phyloP scores from a whole-genome alignment of 1,139 yeast species.

The Geotrichum aggregatum region DNA sequence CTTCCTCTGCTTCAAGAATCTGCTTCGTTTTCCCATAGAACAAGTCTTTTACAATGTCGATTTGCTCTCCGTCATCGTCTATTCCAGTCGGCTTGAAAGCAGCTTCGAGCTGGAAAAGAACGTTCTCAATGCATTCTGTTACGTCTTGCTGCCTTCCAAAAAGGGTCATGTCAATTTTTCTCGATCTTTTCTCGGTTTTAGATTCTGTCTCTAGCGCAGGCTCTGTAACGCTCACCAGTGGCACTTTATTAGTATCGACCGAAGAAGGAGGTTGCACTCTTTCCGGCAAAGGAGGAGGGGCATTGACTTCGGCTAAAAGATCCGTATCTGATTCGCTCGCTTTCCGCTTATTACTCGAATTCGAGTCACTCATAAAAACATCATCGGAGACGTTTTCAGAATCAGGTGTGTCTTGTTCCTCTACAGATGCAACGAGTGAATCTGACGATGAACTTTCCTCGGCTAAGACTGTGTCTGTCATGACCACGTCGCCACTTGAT shows the following conservation, averaged over 20 bases:
- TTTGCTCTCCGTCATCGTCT: slow-evolving; percentile 69
- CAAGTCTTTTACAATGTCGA: slow-evolving; percentile 68
- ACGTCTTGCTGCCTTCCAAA: slow-evolving; percentile 95
- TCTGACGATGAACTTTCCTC: neutral
- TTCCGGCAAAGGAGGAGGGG: slow-evolving; percentile 6
- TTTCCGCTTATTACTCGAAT: neutral
- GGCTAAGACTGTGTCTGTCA: neutral
- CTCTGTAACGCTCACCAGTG: neutral
- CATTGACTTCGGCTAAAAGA: neutral
- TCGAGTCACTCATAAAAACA: neutral
- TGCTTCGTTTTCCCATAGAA: slow-evolving; percentile 75
- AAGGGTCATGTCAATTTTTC: slow-evolving; percentile 29
- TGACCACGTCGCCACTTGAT: neutral
- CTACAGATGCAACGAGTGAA: slow-evolving; percentile 4
- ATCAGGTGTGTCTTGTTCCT: slow-evolving; percentile 12
- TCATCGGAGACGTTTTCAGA: slow-evolving; percentile 7
- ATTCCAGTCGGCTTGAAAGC: slow-evolving; percentile 70
- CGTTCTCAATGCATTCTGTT: slow-evolving; percentile 94
- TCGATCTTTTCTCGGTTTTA: slow-evolving; percentile 16
- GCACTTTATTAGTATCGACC: neutral
- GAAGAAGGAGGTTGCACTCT: neutral
- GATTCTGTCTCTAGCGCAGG: neutral
- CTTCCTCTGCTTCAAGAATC: slow-evolving; percentile 41
- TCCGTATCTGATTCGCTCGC: neutral
- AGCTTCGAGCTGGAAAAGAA: slow-evolving; percentile 87